These are phyloP conservation scores for Rusavskia elegans DNA, from an alignment of 495 filamentous ascomycete genomes.

Conservation along the genomic window DNA sequence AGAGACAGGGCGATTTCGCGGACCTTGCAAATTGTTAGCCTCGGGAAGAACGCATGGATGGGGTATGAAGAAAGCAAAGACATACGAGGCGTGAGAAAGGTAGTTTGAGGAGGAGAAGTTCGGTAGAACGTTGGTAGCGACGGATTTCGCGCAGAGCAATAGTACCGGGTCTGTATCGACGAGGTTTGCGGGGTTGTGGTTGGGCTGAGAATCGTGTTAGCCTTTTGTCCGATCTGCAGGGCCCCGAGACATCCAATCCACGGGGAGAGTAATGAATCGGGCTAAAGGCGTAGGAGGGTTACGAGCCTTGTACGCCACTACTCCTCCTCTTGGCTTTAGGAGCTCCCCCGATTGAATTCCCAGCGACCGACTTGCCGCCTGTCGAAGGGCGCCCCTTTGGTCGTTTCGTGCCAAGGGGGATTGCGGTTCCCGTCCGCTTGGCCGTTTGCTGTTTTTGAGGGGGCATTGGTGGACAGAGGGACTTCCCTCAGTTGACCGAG, in stretches of 20 bases:
- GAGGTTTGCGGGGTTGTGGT: conserved; percentile 12
- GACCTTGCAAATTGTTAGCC: conserved; percentile 30
- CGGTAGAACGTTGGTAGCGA: conserved; percentile 64
- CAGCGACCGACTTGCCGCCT: not conserved
- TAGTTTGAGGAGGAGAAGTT: conserved; percentile 64
- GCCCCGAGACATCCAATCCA: too few species aligned
- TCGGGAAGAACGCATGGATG: not conserved
- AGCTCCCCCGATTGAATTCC: conserved; percentile 2
- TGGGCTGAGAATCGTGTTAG: not conserved
- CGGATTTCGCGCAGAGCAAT: conserved; percentile 76
- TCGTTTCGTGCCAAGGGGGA: conserved; percentile 1
- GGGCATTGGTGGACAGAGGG: conserved; percentile 1
- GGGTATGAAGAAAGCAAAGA: not conserved
- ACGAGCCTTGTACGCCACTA: conserved; percentile 4
- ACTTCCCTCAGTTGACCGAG: too few species aligned
- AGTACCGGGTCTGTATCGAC: conserved; percentile 73
- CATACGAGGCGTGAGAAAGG: conserved; percentile 76
- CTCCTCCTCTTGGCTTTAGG: conserved; percentile 1
- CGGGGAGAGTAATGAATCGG: too few species aligned
- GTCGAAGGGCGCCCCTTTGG: not conserved
- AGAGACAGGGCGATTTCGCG: conserved; percentile 64
- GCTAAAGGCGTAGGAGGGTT: too few species aligned
- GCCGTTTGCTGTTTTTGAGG: conserved; percentile 5
- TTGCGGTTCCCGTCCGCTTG: conserved; percentile 6
- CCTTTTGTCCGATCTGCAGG: not conserved